A percentile compares a stretch with the other conserved stretches of the same genome.
Conservation (phyloP, 179 eudicot genomes). For the Sideroxylon spinosum region DNA sequence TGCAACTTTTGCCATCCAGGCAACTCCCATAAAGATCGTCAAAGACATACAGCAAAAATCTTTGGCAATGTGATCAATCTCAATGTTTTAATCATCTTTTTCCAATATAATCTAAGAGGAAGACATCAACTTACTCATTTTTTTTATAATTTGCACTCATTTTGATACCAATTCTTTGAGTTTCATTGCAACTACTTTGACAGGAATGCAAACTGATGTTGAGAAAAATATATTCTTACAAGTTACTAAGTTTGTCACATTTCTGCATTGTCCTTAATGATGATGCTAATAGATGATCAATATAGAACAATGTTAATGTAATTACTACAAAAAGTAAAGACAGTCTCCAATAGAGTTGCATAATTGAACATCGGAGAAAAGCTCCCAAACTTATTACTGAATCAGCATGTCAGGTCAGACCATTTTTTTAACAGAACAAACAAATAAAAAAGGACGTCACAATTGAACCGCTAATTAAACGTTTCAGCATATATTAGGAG, state of each 20-base stretch:
- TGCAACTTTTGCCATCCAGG: neutral
- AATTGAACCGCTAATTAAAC: neutral
- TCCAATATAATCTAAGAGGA: no score
- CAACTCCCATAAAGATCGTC: neutral
- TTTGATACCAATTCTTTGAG: neutral
- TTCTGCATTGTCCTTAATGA: neutral
- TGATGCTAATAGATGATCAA: constrained; percentile 1
- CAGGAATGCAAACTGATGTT: neutral
- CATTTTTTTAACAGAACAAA: neutral
- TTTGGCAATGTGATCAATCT: neutral
- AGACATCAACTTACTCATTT: neutral
- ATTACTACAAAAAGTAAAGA: neutral
- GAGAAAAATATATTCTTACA: neutral
- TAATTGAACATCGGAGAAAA: neutral
- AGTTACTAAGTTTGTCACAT: neutral
- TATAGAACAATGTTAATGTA: neutral
- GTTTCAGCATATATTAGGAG: neutral
- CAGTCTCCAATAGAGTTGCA: neutral
- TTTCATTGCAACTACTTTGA: neutral
- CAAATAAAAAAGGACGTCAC: neutral
- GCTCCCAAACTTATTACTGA: neutral
- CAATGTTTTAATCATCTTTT: neutral
- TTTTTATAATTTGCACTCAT: neutral
- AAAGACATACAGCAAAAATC: neutral
- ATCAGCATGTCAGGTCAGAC: neutral